Conservation (phyloP, 352 stramenopile genomes). For the Pythium sp. region DNA sequence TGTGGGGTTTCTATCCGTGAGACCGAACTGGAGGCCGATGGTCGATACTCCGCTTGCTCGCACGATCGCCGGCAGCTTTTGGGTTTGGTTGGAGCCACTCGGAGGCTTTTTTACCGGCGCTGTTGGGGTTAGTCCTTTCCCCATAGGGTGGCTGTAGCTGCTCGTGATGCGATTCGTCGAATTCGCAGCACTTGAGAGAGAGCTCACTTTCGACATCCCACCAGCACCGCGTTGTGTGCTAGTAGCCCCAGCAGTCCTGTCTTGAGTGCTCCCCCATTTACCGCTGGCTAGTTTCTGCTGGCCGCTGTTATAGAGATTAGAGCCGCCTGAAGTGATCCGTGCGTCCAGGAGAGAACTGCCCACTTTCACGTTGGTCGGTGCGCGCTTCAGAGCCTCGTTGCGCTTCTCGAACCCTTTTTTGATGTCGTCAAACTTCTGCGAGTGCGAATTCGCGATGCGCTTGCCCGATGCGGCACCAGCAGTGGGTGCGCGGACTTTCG, state of each 20-base stretch:
- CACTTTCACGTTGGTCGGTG: conserved; percentile 22
- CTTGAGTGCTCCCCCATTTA: conserved; percentile 4
- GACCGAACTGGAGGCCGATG: conserved; percentile 8
- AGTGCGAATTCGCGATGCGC: conserved; percentile 48
- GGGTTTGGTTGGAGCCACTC: neutral
- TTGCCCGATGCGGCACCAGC: conserved; percentile 53
- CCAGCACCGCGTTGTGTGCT: neutral
- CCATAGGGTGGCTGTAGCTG: neutral
- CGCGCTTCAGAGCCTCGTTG: conserved; percentile 45
- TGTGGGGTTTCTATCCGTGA: conserved; percentile 9
- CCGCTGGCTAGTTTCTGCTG: neutral
- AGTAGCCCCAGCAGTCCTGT: neutral
- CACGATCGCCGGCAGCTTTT: conserved; percentile 14
- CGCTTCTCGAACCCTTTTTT: conserved; percentile 58
- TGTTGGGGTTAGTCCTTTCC: neutral
- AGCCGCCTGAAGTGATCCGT: neutral
- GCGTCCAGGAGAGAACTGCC: conserved; percentile 21
- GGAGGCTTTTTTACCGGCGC: conserved; percentile 1
- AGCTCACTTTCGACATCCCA: conserved; percentile 3
- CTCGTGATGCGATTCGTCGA: neutral
- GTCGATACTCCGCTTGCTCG: neutral
- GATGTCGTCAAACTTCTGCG: conserved; percentile 67
- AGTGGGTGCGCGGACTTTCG: conserved; percentile 40
- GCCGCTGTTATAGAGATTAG: conserved; percentile 11
- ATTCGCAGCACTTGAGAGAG: neutral